These are phyloP conservation scores for Iris macrosiphon DNA, from an alignment of 106 monocot species.

Conservation along the genomic window DNA sequence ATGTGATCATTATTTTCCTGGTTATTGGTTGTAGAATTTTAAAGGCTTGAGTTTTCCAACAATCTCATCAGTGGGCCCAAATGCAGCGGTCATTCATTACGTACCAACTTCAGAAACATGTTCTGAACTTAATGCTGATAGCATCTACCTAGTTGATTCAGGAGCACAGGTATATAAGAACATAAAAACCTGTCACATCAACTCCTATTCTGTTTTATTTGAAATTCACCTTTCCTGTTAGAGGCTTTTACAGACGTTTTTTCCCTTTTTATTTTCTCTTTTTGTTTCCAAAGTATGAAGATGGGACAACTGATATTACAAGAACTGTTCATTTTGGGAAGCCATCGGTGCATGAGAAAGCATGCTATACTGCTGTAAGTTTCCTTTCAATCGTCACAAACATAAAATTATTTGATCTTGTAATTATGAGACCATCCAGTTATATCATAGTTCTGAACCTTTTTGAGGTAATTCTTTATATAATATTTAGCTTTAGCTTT, in stretches of 20 bases:
- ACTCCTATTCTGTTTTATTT: too few relatives aligned
- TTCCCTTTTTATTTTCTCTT: too few relatives aligned
- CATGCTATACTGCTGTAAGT: slow-evolving; percentile 94
- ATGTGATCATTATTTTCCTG: not conserved
- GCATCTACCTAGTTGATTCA: slow-evolving; percentile 89
- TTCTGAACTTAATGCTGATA: slow-evolving; percentile 78
- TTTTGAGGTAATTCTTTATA: too few relatives aligned
- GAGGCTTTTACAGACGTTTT: too few relatives aligned
- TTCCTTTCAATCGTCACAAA: too few relatives aligned
- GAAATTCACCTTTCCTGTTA: too few relatives aligned
- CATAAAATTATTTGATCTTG: too few relatives aligned
- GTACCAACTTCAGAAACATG: slow-evolving; percentile 54
- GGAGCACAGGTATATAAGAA: slow-evolving; percentile 59
- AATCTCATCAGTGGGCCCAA: slow-evolving; percentile 89
- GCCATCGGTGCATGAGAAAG: slow-evolving; percentile 91
- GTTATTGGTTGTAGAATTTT: slow-evolving; percentile 46
- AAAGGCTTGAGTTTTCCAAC: slow-evolving; percentile 89
- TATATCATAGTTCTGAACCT: too few relatives aligned
- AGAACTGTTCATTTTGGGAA: slow-evolving; percentile 98
- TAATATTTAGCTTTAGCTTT: too few relatives aligned
- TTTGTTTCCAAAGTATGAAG: slow-evolving; percentile 62
- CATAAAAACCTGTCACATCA: too few relatives aligned
- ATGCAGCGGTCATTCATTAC: slow-evolving; percentile 87
- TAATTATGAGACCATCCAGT: too few relatives aligned
- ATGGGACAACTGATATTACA: slow-evolving; percentile 99